These are phyloP conservation scores for Nephelium lappaceum DNA, from an alignment of 345 rosid species.

Conservation along the genomic window DNA sequence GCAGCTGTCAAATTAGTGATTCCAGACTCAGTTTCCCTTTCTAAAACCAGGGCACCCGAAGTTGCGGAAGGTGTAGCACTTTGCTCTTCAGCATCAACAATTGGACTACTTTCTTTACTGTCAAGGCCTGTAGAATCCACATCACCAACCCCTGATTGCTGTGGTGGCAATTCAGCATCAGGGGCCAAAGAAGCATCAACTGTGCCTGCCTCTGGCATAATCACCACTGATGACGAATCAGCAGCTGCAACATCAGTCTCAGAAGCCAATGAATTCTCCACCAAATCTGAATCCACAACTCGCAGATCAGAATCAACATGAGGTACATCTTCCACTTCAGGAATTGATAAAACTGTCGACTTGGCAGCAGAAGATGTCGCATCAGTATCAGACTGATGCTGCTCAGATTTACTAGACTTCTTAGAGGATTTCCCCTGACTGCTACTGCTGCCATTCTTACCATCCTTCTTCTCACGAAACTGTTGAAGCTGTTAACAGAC, in stretches of 20 bases:
- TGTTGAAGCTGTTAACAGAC: conserved; percentile 77
- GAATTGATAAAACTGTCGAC: conserved; percentile 25
- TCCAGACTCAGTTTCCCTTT: conserved; percentile 35
- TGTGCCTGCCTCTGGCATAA: conserved; percentile 30
- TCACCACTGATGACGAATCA: conserved; percentile 32
- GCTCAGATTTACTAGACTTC: conserved; percentile 58
- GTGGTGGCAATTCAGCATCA: conserved; percentile 27
- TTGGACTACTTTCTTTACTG: conserved; percentile 31
- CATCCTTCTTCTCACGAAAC: conserved; percentile 90
- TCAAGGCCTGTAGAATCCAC: conserved; percentile 30
- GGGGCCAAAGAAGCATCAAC: conserved; percentile 23
- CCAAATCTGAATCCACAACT: conserved; percentile 32
- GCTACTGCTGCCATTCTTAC: conserved; percentile 64
- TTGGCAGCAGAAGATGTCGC: conserved; percentile 28
- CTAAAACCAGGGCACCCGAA: conserved; percentile 32
- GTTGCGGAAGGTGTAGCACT: conserved; percentile 23
- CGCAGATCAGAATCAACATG: conserved; percentile 28
- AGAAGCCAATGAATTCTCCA: conserved; percentile 32
- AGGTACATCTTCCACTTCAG: conserved; percentile 43
- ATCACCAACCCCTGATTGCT: conserved; percentile 20
- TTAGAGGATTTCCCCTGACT: conserved; percentile 77
- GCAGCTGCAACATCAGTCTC: conserved; percentile 34
- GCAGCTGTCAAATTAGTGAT: conserved; percentile 18
- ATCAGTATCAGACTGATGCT: conserved; percentile 56
- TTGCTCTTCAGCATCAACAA: conserved; percentile 21